Base-by-base conservation (phyloP, 306 rosid species). In the Dalbergia cochinchinensis region DNA sequence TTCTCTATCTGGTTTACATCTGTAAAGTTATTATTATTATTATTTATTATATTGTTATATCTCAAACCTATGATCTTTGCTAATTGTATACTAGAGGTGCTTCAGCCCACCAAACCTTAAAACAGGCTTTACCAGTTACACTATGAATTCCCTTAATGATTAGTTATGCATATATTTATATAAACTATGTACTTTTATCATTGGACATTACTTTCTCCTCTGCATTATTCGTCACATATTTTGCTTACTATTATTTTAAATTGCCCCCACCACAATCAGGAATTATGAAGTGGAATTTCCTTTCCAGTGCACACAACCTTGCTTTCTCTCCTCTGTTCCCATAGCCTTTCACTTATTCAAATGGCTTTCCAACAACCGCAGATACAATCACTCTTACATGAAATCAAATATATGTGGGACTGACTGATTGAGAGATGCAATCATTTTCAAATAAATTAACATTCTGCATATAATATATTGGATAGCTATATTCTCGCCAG, bases 261-360 rank as follows among this genome's bases (percentile, higher is more conserved):
- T 45, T 50, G n/a, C 9, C 33, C 11, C 48, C 53, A 68, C 31
- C 53, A 5, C 34, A 48, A 37, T 13, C 18, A 64, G 63, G 64
- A 48, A 50, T 50, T 48, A 16, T 10, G 47, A 62, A 76, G 6
- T 63, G 72, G 54, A 65, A 77, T 68, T 48, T 39, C 33, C 9
- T 37, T 65, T 65, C 64, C 57, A 47, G 3, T 45, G 57, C 74
- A 50, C 18, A 51, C 50, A 22, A 55, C 62, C 48, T 66, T 19
- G 54, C 72, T 72, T 73, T 72, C 66, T 53, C 71, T 45, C 19
- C 55, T 72, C 51, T 54, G n/a, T 11, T n/a, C 22, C 59, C 58
- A 18, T 53, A 57, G 37, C 31, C 74, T 58, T 50, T 50, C 44
- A 16, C 63, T 47, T 61, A 54, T 74, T 74, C 35, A 34, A 48